These are phyloP conservation scores for Colletotrichum endophyticum DNA, from an alignment of 2,329 filamentous ascomycete genomes.

Conservation along the genomic window DNA sequence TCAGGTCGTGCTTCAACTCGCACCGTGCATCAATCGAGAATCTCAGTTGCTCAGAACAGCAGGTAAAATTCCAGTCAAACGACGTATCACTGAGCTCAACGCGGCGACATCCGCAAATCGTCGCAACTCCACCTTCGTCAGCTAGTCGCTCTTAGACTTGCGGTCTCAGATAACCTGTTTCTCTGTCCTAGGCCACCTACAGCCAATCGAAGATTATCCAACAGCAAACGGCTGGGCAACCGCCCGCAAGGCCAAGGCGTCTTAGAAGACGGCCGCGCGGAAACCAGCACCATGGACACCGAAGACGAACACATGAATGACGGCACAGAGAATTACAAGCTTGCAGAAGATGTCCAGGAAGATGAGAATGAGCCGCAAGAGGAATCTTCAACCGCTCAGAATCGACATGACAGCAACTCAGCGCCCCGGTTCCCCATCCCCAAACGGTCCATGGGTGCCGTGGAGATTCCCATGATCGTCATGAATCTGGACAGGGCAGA, in stretches of 20 bases:
- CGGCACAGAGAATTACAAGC: background rate
- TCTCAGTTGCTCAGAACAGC: constrained; percentile 3
- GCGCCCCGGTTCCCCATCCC: constrained; percentile 36
- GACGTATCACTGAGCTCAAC: background rate
- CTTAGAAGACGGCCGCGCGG: background rate
- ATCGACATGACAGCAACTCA: background rate
- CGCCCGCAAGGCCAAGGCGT: background rate
- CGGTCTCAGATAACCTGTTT: background rate
- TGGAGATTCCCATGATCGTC: constrained; percentile 49
- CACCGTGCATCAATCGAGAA: constrained; percentile 6
- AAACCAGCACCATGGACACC: constrained; percentile 11
- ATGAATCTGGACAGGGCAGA: constrained; percentile 47
- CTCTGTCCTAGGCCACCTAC: background rate
- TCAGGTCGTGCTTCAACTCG: background rate
- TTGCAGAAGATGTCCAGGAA: background rate
- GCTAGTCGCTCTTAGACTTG: background rate
- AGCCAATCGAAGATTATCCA: background rate
- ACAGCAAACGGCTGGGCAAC: background rate
- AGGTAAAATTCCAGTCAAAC: constrained; percentile 6
- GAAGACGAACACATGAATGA: background rate
- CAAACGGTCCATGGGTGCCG: constrained; percentile 38
- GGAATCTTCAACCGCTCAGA: background rate
- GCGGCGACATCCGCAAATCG: background rate
- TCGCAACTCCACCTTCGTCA: background rate
- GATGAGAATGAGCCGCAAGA: background rate